Percentiles rank a stretch among this genome's conserved stretches.
phyloP scores from a whole-genome alignment of 257 asterid genomes.

The Ilex aquifolium region DNA sequence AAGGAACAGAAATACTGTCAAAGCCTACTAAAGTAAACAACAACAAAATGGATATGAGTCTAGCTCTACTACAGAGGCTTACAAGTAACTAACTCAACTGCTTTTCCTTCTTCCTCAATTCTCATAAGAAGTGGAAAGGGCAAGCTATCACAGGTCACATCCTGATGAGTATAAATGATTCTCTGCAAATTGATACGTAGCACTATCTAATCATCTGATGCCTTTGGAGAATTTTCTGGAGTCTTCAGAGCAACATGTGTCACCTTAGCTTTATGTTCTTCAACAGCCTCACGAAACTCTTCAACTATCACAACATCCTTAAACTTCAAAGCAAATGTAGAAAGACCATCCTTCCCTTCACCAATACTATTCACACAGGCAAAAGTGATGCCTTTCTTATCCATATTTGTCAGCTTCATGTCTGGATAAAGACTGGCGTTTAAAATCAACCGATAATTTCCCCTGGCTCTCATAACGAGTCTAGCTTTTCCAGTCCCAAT shows the following conservation, averaged over 20 bases:
- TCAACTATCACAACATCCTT: constrained; percentile 64
- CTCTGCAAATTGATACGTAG: not conserved
- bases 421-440: constrained; percentile 86
- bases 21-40: constrained; percentile 14
- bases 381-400: constrained; percentile 82
- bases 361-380: constrained; percentile 74
- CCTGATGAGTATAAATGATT: not conserved
- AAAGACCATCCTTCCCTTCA: constrained; percentile 66
- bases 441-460: constrained; percentile 76
- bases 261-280: constrained; percentile 37
- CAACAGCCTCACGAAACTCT: constrained; percentile 55
- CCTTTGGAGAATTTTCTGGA: constrained; percentile 78
- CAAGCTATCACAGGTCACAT: not conserved
- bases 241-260: constrained; percentile 37
- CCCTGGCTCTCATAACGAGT: constrained; percentile 80
- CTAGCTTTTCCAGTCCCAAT: constrained; percentile 58
- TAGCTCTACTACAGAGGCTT: constrained; percentile 10
- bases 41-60: constrained; percentile 13
- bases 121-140: not conserved
- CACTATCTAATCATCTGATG: constrained; percentile 30
- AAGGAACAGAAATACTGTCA: not conserved
- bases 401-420: constrained; percentile 87
- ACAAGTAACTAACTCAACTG: not conserved
- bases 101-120: not conserved
- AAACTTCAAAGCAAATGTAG: constrained; percentile 83